Evolutionary conservation across 202 grass and related monocot species (phyloP).

Genomic region (Alloteropsis angusta): DNA sequence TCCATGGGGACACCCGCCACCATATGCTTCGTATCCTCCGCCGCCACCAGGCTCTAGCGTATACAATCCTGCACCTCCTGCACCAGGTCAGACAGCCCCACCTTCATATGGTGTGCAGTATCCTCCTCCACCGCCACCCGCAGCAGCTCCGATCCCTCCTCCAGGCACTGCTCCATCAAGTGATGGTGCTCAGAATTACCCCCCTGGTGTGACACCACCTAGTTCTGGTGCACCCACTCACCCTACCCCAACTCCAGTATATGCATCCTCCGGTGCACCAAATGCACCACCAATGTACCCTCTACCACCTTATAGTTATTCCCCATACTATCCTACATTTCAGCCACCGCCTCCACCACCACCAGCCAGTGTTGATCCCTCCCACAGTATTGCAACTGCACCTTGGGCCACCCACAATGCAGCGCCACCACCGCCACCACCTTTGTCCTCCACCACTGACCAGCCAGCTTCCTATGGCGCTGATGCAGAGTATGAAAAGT

Average conservation of each 20-base stretch:
- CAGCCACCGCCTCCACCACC: conserved; percentile 48
- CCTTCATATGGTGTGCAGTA: conserved; percentile 56
- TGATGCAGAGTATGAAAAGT: conserved; percentile 82
- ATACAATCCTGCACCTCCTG: conserved; percentile 51
- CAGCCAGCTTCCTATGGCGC: conserved; percentile 40
- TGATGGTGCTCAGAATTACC: conserved; percentile 42
- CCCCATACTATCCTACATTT: conserved; percentile 55
- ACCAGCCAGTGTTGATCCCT: conserved; percentile 47
- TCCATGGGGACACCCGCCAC: conserved; percentile 65
- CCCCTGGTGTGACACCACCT: conserved; percentile 43
- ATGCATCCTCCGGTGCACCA: conserved; percentile 44
- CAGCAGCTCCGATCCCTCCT: conserved; percentile 37
- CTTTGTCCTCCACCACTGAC: conserved; percentile 23
- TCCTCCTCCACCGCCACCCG: conserved; percentile 34
- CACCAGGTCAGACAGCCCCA: conserved; percentile 52
- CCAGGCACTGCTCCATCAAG: conserved; percentile 44
- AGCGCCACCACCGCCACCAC: conserved; percentile 31
- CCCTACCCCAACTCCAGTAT: conserved; percentile 36
- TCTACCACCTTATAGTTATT: conserved; percentile 55
- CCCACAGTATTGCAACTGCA: conserved; percentile 59
- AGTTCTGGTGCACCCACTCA: conserved; percentile 37
- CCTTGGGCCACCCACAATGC: conserved; percentile 58
- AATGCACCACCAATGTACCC: conserved; percentile 40
- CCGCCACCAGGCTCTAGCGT: conserved; percentile 55
- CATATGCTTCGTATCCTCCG: conserved; percentile 63